Evolutionary conservation across 169 alveolate genomes (phyloP).

Genomic region (Plasmodium coatneyi): DNA sequence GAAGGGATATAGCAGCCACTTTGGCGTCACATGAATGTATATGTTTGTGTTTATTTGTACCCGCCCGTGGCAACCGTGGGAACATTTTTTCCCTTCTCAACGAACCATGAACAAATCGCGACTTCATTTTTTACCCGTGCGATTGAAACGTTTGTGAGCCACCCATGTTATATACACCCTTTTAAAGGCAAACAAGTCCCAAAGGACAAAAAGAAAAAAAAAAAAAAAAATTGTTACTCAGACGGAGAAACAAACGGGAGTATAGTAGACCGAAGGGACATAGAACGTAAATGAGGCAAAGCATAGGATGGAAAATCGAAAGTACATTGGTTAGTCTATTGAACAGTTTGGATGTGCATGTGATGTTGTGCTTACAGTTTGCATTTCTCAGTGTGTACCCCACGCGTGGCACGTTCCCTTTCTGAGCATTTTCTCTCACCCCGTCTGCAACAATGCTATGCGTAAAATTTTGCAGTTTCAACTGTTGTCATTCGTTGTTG

Average conservation of each 20-base stretch:
- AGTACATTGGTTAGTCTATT: not conserved
- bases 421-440: not conserved
- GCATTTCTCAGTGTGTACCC: not conserved
- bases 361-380: not conserved
- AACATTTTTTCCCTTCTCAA: not conserved
- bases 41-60: not conserved
- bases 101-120: not conserved
- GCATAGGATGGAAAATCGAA: not conserved
- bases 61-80: not conserved
- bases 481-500: not conserved
- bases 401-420: not conserved
- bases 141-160: not conserved
- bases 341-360: not conserved
- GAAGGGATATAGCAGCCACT: not conserved
- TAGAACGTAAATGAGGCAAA: not conserved
- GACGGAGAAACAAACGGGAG: not conserved
- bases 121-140: not conserved
- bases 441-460: not conserved
- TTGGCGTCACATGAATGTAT: constrained; percentile 1
- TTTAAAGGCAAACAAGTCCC: not conserved
- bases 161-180: not conserved
- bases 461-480: not conserved
- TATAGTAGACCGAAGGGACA: not conserved
- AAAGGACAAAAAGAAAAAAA: not conserved
- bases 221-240: not conserved